These are phyloP conservation scores for Pseudogymnoascus sp. DNA, from an alignment of 2,329 filamentous ascomycete genomes.

Conservation along the genomic window DNA sequence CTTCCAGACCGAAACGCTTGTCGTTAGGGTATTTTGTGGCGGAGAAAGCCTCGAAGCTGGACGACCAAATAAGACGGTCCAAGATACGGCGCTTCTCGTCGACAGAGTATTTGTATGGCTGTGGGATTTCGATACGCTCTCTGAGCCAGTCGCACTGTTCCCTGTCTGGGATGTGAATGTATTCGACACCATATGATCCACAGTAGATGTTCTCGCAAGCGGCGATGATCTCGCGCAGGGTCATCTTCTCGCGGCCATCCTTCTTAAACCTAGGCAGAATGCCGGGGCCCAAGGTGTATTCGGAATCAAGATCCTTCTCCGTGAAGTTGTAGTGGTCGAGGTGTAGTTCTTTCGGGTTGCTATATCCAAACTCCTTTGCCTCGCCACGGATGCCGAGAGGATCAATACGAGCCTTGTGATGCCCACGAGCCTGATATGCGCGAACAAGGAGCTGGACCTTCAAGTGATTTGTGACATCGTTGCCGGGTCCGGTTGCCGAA, in stretches of 20 bases:
- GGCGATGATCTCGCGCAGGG: slow-evolving; percentile 82
- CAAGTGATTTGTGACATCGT: slow-evolving; percentile 88
- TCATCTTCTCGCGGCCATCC: slow-evolving; percentile 89
- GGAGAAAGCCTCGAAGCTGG: slow-evolving; percentile 91
- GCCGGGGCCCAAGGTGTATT: slow-evolving; percentile 86
- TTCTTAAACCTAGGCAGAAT: slow-evolving; percentile 91
- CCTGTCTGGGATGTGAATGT: slow-evolving; percentile 96
- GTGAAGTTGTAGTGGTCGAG: slow-evolving; percentile 93
- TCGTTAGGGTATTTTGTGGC: slow-evolving; percentile 98
- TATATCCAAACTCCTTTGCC: slow-evolving; percentile 73
- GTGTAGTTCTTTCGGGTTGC: slow-evolving; percentile 84
- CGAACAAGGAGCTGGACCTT: slow-evolving; percentile 96
- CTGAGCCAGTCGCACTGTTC: slow-evolving; percentile 98
- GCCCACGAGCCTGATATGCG: slow-evolving; percentile 94
- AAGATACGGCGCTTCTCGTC: slow-evolving; percentile 98
- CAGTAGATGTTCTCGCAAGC: slow-evolving; percentile 95
- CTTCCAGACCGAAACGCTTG: slow-evolving; percentile 97
- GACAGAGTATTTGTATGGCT: slow-evolving; percentile 93
- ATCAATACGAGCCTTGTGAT: slow-evolving; percentile 97
- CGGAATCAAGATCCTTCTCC: slow-evolving; percentile 85
- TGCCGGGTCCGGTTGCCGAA: slow-evolving; percentile 56
- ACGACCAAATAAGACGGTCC: slow-evolving; percentile 96
- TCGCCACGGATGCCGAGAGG: slow-evolving; percentile 88
- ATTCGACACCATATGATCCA: slow-evolving; percentile 94
- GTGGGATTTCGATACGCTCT: slow-evolving; percentile 86